phyloP scores from a whole-genome alignment of 805 yeast genomes.

The Yarrowia sp. region DNA sequence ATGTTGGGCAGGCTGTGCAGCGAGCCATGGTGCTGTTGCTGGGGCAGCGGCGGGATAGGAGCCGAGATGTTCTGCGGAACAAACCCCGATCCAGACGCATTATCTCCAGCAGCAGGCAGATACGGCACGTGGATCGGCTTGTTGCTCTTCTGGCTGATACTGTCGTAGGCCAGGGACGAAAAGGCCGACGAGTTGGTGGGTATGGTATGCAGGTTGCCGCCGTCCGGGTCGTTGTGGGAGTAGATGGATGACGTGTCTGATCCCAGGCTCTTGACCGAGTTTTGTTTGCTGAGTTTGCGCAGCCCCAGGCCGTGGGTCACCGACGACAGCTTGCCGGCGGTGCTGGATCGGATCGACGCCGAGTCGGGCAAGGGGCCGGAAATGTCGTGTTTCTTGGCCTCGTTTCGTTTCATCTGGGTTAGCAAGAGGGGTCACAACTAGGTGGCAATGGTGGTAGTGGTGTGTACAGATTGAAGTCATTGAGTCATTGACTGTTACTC shows the following conservation, averaged over 20 bases:
- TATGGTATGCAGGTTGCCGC: constrained; percentile 17
- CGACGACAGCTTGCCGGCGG: constrained; percentile 28
- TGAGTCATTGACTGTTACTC: too few species aligned
- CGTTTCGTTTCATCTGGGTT: constrained; percentile 38
- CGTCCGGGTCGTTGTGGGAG: constrained; percentile 31
- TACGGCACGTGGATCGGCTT: constrained; percentile 45
- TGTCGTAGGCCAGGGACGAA: constrained; percentile 44
- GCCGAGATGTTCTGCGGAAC: constrained; percentile 43
- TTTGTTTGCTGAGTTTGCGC: constrained; percentile 35
- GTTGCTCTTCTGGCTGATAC: constrained; percentile 42
- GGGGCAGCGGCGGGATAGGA: constrained; percentile 47
- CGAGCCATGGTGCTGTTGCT: constrained; percentile 37
- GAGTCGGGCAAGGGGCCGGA: constrained; percentile 25
- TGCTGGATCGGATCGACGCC: constrained; percentile 8
- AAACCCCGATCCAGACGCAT: constrained; percentile 40
- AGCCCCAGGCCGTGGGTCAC: constrained; percentile 35
- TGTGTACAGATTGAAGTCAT: too few species aligned
- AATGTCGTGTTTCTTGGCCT: constrained; percentile 34
- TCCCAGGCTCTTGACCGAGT: constrained; percentile 31
- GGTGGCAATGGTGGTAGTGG: too few species aligned
- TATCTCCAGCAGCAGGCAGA: constrained; percentile 42
- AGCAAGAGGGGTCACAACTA: neutral
- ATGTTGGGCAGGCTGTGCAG: constrained; percentile 31
- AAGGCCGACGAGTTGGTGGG: constrained; percentile 38
- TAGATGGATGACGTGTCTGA: constrained; percentile 31